These are phyloP conservation scores for Dioszegia crocea DNA, from an alignment of 768 basidiomycete species.

Conservation along the genomic window DNA sequence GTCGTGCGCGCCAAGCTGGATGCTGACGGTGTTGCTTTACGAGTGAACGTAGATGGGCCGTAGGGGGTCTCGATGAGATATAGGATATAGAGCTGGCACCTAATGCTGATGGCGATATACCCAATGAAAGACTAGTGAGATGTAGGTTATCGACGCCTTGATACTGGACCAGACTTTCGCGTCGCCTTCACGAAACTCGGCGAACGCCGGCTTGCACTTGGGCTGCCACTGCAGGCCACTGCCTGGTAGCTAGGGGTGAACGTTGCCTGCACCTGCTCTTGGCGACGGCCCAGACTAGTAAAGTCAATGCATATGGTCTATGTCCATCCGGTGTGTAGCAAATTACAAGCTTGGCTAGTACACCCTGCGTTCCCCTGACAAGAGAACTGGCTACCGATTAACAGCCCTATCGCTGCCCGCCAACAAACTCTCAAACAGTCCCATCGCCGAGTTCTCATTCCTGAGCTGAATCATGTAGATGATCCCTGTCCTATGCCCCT, in stretches of 20 bases:
- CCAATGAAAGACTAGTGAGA: not conserved
- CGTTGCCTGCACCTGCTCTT: too few species aligned
- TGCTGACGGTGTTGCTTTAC: not conserved
- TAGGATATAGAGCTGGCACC: too few species aligned
- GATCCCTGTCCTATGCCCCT: slow-evolving; percentile 85
- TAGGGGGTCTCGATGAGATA: too few species aligned
- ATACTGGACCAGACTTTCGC: slow-evolving; percentile 7
- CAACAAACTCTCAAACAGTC: slow-evolving; percentile 78
- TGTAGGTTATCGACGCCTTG: not conserved
- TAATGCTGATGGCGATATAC: not conserved
- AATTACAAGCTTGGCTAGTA: not conserved
- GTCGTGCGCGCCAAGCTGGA: not conserved
- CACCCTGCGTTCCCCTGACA: not conserved
- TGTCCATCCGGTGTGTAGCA: not conserved
- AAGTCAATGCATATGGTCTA: not conserved
- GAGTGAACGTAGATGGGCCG: too few species aligned
- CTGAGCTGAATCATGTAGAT: slow-evolving; percentile 96
- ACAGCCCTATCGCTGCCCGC: slow-evolving; percentile 73
- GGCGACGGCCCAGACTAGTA: too few species aligned
- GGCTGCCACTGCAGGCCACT: not conserved
- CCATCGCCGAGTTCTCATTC: slow-evolving; percentile 78
- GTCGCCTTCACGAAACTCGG: slow-evolving; percentile 1
- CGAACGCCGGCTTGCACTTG: not conserved
- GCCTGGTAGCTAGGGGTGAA: not conserved
- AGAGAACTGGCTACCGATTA: not conserved